These are phyloP conservation scores for Aspergillus calidoustus DNA, from an alignment of 2,329 filamentous ascomycete genomes.

Conservation along the genomic window DNA sequence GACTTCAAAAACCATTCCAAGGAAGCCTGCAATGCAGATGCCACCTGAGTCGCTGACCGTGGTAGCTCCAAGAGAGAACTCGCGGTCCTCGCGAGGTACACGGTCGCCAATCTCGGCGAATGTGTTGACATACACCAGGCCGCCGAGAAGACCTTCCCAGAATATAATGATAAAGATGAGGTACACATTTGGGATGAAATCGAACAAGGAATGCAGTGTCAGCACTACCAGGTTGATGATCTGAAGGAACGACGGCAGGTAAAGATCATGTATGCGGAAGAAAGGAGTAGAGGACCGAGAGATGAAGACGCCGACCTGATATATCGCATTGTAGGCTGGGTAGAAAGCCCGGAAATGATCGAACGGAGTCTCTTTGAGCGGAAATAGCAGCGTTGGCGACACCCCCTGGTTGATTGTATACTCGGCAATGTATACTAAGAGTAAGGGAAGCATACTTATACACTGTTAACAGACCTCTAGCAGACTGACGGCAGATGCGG, in stretches of 20 bases:
- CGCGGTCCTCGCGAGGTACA: conserved; percentile 75
- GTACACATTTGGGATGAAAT: conserved; percentile 84
- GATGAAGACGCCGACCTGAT: conserved; percentile 93
- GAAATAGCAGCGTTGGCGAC: conserved; percentile 85
- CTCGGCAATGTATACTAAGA: conserved; percentile 92
- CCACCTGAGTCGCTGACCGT: conserved; percentile 91
- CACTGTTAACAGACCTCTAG: conserved; percentile 16
- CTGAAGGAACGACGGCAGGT: conserved; percentile 81
- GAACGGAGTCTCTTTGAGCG: conserved; percentile 76
- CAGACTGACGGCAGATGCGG: background rate
- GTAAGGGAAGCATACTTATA: conserved; percentile 78
- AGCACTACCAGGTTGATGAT: conserved; percentile 76
- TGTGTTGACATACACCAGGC: conserved; percentile 92
- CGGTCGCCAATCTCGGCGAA: conserved; percentile 93
- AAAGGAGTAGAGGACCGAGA: conserved; percentile 91
- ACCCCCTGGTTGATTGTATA: conserved; percentile 98
- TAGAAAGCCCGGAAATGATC: conserved; percentile 84
- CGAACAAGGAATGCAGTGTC: conserved; percentile 74
- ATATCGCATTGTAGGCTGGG: conserved; percentile 90
- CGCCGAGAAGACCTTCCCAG: conserved; percentile 92
- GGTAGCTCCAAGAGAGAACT: conserved; percentile 88
- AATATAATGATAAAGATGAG: conserved; percentile 84
- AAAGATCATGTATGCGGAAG: conserved; percentile 77
- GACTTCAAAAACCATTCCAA: conserved; percentile 82
- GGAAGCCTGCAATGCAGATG: conserved; percentile 83